Base-by-base conservation (phyloP, 306 rosid species). In the Fragaria vesca region DNA sequence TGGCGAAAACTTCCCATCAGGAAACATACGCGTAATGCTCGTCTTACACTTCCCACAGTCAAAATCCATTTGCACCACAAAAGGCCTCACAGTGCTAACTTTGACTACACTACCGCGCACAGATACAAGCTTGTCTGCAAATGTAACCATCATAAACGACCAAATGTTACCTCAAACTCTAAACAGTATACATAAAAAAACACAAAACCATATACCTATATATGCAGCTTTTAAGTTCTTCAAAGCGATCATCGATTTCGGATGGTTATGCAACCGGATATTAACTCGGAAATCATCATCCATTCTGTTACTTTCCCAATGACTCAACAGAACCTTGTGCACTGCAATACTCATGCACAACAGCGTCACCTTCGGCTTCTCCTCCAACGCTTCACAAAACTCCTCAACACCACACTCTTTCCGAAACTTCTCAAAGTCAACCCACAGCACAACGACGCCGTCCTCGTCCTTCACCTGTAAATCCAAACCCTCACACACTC, bases 61-160 rank as follows among this genome's bases (percentile, higher is more conserved):
- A 75, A 95, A 93, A 84, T 76, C 82, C 98, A 95, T 91, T 75
- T 89, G 88, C 54, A 85, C 87, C 75, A 89, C 97, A 55, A 95
- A 86, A 63, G 97, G 98, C 81, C 80, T 88, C 72, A 88, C 88
- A 38, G 85, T 88, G 90, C 97, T 95, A 81, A 82, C 97, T 86
- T 95, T 95, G 68, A 92, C 94, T 62, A 89, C 93, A 21, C 96
- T 92, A 12, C 97, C 98, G 46, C 97, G 97, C 79, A 95, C 96
- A 21, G 98, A 95, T 76, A 87, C 97, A 69, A 92, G 93, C 83
- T 89, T 95, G 79, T 89, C 98, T 95, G 92, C 71, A 62, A 62
- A 81, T 45, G 46, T 71, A 81, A 79, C 60, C 66, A 58, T 79
- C 11, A 43, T 43, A 8, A 8, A 43, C 3, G 6, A 52, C 42